Evolutionary conservation across 805 yeast genomes (phyloP), one percentile per base, ranked within the genome.

Genomic region (Kurtzmaniella cleridarum): DNA sequence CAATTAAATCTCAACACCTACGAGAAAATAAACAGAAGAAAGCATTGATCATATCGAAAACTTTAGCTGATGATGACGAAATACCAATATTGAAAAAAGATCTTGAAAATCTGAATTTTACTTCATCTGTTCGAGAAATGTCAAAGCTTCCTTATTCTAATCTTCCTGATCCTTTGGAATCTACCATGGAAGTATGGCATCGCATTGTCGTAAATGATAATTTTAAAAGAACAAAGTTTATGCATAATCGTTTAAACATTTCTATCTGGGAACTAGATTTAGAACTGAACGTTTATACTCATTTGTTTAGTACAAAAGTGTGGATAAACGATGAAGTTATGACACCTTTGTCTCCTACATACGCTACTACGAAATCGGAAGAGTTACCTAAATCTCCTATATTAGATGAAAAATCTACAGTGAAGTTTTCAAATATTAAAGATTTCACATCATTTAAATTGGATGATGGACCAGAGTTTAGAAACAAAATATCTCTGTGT

Each of bases 401-500:
- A 27, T 13, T 11, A 6, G 15, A 35, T 5, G 16, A 20, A 5
- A 20, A 15, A 27, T 15, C 28, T 34, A 26, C 41, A 15, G 43
- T 23, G 27, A 33, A 33, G 27, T 11, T 45, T 5, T 23, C 39
- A 2, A 59, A 60, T 24, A 57, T 53, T 38, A 53, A 60, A 33
- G 53, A 45, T 28, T 64, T 54, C 3, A 67, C 64, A 41, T 53
- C 45, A 27, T 66, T 66, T 40, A 55, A 51, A 28, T 50, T 64
- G 13, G 69, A 66, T 34, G 74, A 69, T 44, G 74, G 74, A 0
- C 74, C 74, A 4, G 70, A 66, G 35, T 67, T 68, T 38, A 46
- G 74, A 20, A 58, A 49, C 15, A 42, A 58, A 3, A 51, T 69
- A 30, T 45, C 44, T 6, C 48, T 45, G n/a, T 61, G 63, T 41